Evolutionary conservation across 1,284 basidiomycete species (phyloP).

Genomic region (Sporisorium graminicola): DNA sequence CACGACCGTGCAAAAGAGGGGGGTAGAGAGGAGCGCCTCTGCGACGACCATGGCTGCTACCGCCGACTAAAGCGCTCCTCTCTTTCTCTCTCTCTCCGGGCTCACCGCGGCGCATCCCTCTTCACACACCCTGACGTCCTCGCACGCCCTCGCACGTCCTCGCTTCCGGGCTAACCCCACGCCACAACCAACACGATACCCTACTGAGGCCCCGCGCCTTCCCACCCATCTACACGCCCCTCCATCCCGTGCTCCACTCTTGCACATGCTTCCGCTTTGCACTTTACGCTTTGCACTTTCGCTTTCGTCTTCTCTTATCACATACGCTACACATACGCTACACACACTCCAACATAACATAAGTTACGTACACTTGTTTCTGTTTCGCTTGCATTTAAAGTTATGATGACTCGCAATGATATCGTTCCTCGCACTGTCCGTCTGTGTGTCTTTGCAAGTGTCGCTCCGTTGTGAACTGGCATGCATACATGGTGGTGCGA

Average conservation of each 20-base stretch:
- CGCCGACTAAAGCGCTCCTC: background rate
- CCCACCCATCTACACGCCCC: background rate
- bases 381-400: background rate
- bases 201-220: background rate
- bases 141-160: no score
- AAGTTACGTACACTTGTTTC: background rate
- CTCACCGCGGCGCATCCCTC: no score
- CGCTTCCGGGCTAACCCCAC: no score
- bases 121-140: no score
- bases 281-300: no score
- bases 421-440: background rate
- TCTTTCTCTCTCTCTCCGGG: background rate
- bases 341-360: no score
- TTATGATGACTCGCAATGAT: background rate
- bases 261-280: no score
- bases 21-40: conserved; percentile 5
- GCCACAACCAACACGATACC: no score
- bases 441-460: no score
- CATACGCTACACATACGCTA: background rate
- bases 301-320: background rate
- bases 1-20: conserved; percentile 24
- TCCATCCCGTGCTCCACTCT: background rate
- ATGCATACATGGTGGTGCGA: no score
- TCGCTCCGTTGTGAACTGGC: no score
- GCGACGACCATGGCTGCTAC: conserved; percentile 4